Conservation (phyloP, 2,329 filamentous ascomycete species). For the Nakataea oryzae region DNA sequence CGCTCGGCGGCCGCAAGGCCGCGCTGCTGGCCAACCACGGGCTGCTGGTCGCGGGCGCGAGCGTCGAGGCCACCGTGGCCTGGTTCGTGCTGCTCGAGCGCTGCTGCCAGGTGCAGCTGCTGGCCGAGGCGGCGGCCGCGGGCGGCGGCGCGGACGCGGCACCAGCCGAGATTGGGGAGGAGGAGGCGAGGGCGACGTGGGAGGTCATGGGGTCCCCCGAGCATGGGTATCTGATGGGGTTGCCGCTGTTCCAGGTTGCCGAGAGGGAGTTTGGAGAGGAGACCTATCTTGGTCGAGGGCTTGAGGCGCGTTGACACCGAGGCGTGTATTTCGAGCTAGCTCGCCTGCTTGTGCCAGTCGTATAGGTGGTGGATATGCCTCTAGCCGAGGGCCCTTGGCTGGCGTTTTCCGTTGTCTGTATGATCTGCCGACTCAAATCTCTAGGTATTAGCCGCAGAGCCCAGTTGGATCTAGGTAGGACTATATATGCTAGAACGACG, state of each 20-base stretch:
- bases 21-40: constrained; percentile 46
- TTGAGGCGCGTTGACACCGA: constrained; percentile 3
- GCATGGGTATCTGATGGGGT: constrained; percentile 12
- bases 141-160: constrained; percentile 33
- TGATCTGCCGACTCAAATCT: no score
- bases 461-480: no score
- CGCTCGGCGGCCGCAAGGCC: constrained; percentile 37
- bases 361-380: no score
- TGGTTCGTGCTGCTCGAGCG: constrained; percentile 43
- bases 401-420: no score
- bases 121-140: constrained; percentile 48
- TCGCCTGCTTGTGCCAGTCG: no score
- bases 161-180: constrained; percentile 11
- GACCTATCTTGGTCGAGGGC: constrained; percentile 13
- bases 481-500: no score
- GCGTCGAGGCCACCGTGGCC: constrained; percentile 39
- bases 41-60: constrained; percentile 36
- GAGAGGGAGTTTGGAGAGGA: constrained; percentile 15
- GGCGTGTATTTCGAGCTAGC: no score
- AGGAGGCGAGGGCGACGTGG: constrained; percentile 12
- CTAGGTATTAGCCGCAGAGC: no score
- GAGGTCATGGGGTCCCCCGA: constrained; percentile 12
- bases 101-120: constrained; percentile 34
- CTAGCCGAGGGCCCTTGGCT: no score
- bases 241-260: constrained; percentile 17